Evolutionary conservation across 2,329 filamentous ascomycete species (phyloP).

Genomic region (Plectosphaerella plurivora): DNA sequence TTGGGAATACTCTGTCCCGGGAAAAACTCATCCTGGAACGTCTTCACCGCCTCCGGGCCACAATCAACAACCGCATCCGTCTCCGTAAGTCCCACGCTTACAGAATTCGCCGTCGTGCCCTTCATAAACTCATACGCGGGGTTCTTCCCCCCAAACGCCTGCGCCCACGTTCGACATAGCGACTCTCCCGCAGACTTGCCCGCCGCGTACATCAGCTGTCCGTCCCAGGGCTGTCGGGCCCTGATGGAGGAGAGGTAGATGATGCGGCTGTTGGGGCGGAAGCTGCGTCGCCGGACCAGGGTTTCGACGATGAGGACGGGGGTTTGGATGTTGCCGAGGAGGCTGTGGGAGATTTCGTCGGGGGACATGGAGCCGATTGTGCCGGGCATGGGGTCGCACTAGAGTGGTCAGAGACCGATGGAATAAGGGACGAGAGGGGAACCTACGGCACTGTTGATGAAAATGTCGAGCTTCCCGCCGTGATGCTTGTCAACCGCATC

Average conservation of each 20-base stretch:
- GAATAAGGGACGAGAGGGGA: neutral
- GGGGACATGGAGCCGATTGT: conserved; percentile 19
- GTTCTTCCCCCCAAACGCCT: conserved; percentile 28
- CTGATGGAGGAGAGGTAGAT: conserved; percentile 28
- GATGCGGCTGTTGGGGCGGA: conserved; percentile 26
- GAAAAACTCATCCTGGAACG: conserved; percentile 26
- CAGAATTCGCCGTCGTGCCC: conserved; percentile 28
- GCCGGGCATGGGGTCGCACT: conserved; percentile 19
- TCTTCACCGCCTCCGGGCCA: conserved; percentile 22
- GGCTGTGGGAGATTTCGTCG: conserved; percentile 21
- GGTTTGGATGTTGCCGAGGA: conserved; percentile 28
- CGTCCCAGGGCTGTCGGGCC: conserved; percentile 24
- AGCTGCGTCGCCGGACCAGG: conserved; percentile 21
- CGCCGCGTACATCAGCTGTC: conserved; percentile 27
- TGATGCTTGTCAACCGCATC: conserved; percentile 17
- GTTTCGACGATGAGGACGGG: conserved; percentile 29
- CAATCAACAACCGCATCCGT: conserved; percentile 27
- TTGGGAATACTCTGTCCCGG: conserved; percentile 24
- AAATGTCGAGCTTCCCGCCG: conserved; percentile 22
- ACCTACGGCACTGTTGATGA: conserved; percentile 22
- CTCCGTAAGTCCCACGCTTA: conserved; percentile 24
- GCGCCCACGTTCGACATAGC: conserved; percentile 28
- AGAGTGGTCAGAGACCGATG: too few species aligned
- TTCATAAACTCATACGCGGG: conserved; percentile 23
- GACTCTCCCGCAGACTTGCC: conserved; percentile 28